Evolutionary conservation across 2,329 filamentous ascomycete species (phyloP).

Genomic region (Penicillium expansum): DNA sequence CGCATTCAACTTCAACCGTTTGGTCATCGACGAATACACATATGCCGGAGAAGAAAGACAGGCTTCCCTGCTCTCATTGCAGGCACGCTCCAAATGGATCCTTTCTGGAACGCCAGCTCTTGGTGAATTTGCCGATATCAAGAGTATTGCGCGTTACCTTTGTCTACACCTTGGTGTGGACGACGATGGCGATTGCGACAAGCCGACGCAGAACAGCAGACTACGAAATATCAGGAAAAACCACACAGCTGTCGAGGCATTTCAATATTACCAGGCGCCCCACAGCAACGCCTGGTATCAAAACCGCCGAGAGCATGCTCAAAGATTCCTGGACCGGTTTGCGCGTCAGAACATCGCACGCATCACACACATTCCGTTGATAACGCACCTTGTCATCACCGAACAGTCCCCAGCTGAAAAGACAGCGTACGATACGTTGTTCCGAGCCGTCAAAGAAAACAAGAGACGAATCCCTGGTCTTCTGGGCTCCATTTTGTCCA

Average conservation of each 20-base stretch:
- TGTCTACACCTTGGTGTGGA: conserved; percentile 55
- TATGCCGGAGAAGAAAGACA: conserved; percentile 50
- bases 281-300: conserved; percentile 54
- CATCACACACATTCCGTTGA: conserved; percentile 46
- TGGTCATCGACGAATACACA: conserved; percentile 65
- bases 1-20: conserved; percentile 58
- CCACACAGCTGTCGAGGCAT: conserved; percentile 51
- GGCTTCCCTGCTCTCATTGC: conserved; percentile 46
- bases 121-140: conserved; percentile 58
- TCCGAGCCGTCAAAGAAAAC: conserved; percentile 49
- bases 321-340: conserved; percentile 55
- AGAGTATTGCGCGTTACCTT: conserved; percentile 57
- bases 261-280: conserved; percentile 52
- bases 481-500: conserved; percentile 48
- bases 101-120: conserved; percentile 63
- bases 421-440: conserved; percentile 55
- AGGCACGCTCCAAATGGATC: conserved; percentile 57
- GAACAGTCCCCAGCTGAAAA: conserved; percentile 49
- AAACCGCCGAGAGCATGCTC: conserved; percentile 52
- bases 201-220: conserved; percentile 46
- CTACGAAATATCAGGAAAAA: conserved; percentile 33
- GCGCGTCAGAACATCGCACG: conserved; percentile 49
- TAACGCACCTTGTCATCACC: conserved; percentile 46
- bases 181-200: conserved; percentile 48
- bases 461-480: conserved; percentile 27